phyloP scores from a whole-genome alignment of 441 rosid genomes.

The Euphorbia schlechtendalii region DNA sequence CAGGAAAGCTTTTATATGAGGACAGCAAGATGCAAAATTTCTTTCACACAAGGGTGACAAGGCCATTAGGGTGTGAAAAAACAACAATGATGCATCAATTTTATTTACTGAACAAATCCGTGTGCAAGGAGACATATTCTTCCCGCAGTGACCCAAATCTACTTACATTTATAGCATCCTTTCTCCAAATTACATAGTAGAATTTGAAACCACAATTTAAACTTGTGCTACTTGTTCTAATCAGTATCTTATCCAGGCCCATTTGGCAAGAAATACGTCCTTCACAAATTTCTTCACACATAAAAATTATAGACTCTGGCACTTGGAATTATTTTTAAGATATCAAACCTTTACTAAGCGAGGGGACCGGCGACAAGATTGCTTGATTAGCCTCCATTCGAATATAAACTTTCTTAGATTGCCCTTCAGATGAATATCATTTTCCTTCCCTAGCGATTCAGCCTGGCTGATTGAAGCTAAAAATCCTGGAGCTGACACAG shows the following conservation, averaged over 20 bases:
- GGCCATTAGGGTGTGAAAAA: background rate
- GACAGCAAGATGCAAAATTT: background rate
- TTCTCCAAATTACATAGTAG: background rate
- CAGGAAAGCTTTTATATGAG: background rate
- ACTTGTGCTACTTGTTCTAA: background rate
- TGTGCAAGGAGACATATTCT: background rate
- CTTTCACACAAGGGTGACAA: background rate
- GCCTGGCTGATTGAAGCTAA: conserved; percentile 50
- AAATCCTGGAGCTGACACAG: conserved; percentile 23
- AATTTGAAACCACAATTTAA: background rate
- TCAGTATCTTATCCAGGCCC: background rate
- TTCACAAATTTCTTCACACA: no score
- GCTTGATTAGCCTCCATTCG: conserved; percentile 28
- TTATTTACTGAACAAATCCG: background rate
- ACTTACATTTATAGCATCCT: background rate
- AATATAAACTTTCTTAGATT: conserved; percentile 33
- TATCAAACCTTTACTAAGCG: conserved; percentile 47
- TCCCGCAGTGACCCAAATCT: background rate
- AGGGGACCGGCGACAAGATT: conserved; percentile 50
- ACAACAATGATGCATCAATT: background rate
- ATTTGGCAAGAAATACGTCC: background rate
- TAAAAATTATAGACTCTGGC: background rate
- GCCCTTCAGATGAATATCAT: conserved; percentile 29
- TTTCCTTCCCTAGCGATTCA: conserved; percentile 43
- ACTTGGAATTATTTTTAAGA: conserved; percentile 4